Evolutionary conservation across 2,329 filamentous ascomycete species (phyloP).

Genomic region (Tolypocladium guangdongense): DNA sequence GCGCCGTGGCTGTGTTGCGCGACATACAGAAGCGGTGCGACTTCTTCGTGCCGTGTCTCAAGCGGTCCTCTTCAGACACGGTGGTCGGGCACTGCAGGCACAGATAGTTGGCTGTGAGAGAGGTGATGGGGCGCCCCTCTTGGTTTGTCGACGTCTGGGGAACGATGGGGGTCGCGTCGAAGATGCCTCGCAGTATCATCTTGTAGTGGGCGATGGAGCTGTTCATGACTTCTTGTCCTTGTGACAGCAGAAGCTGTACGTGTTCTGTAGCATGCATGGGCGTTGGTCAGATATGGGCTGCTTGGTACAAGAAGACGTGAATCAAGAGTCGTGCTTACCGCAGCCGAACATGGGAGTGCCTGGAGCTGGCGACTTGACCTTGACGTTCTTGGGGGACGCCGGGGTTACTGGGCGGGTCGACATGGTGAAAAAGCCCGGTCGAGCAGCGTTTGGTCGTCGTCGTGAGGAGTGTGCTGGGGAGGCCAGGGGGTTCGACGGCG

Average conservation of each 20-base stretch:
- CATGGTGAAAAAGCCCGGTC: conserved; percentile 20
- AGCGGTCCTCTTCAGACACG: conserved; percentile 52
- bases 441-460: neutral
- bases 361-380: conserved; percentile 47
- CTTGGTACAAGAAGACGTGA: neutral
- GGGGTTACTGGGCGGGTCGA: conserved; percentile 36
- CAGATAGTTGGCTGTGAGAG: conserved; percentile 57
- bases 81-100: conserved; percentile 65
- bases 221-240: conserved; percentile 52
- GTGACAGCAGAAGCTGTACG: conserved; percentile 54
- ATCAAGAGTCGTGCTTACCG: conserved; percentile 32
- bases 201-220: conserved; percentile 63
- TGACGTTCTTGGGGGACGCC: conserved; percentile 44
- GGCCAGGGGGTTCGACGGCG: neutral
- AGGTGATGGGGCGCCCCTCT: conserved; percentile 47
- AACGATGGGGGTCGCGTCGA: conserved; percentile 54
- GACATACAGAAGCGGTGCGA: conserved; percentile 62
- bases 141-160: conserved; percentile 52
- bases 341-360: conserved; percentile 54
- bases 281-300: neutral
- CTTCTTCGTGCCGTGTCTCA: conserved; percentile 58
- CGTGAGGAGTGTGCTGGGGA: neutral
- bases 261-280: conserved; percentile 45
- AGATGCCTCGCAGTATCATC: conserved; percentile 57
- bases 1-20: too few relatives aligned